phyloP scores from a whole-genome alignment of 2,329 filamentous ascomycete genomes.

The Pseudodiploospora longispora region DNA sequence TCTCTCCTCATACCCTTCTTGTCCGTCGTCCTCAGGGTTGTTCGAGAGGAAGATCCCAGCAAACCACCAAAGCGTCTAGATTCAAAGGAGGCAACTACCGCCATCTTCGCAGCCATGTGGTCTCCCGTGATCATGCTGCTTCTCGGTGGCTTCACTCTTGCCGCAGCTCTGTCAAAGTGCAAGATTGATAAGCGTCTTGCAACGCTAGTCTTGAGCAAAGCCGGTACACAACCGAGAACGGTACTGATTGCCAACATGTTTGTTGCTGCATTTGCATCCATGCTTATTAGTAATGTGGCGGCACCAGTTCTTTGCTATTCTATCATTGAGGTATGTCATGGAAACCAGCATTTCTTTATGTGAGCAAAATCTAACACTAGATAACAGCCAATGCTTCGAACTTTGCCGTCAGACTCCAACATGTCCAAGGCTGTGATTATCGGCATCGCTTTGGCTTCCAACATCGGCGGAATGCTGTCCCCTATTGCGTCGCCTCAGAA shows the following conservation, averaged over 20 bases:
- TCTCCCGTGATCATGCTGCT: conserved; percentile 98
- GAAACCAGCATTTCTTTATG: neutral
- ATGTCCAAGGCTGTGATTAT: conserved; percentile 95
- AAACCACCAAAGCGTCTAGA: conserved; percentile 59
- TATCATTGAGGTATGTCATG: conserved; percentile 72
- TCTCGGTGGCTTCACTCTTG: conserved; percentile 90
- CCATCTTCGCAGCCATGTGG: conserved; percentile 96
- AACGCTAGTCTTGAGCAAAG: conserved; percentile 92
- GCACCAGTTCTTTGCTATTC: conserved; percentile 95
- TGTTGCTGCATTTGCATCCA: conserved; percentile 92
- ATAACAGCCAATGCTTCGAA: conserved; percentile 77
- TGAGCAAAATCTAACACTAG: neutral
- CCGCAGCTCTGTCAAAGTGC: conserved; percentile 91
- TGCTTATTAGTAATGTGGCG: conserved; percentile 98
- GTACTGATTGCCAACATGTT: conserved; percentile 98
- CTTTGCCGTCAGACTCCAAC: conserved; percentile 77
- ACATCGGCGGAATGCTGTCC: conserved; percentile 92
- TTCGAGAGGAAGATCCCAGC: conserved; percentile 58
- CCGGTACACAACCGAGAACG: conserved; percentile 79
- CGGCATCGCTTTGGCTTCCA: conserved; percentile 88
- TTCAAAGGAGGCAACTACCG: conserved; percentile 73
- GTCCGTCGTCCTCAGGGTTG: conserved; percentile 77
- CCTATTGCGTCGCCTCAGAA: conserved; percentile 97
- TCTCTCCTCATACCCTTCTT: conserved; percentile 90
- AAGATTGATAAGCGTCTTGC: conserved; percentile 97